Base-by-base conservation (phyloP, 1,284 basidiomycete species). In the Moesziomyces antarcticus region DNA sequence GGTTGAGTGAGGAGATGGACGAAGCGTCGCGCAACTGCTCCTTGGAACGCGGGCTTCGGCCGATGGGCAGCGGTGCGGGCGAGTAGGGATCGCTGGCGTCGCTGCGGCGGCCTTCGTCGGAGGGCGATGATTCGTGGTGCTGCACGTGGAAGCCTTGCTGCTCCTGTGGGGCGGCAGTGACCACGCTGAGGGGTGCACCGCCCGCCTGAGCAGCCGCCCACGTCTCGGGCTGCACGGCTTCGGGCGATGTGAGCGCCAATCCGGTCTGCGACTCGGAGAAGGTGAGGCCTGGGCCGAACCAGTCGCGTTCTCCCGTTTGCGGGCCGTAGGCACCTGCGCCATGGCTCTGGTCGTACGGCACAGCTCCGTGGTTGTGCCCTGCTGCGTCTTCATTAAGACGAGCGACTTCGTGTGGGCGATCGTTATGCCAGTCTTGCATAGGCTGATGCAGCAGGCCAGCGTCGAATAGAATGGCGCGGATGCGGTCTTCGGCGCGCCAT, bases 401-500 rank as follows among this genome's bases (percentile, higher is more conserved):
- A 6, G 44, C 55, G 10, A 5, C 13, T 9, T 16, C 20, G 20
- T 50, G 24, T 14, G 42, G 47, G 8, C 20, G 33, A 10, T 52
- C 57, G 21, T 48, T 16, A n/a, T 51, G 56, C 56, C 56, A 66
- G 9, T 27, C 45, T 4, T 56, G 48, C 33, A 46, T 49, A 7
- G 55, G 46, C 46, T 58, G 56, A 37, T 67, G 56, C 49, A 61
- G 35, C 37, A 67, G 11, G 13, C 65, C 65, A 3, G 54, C 58
- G 35, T 67, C 65, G 22, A 67, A 73, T 10, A 75, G 43, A 16
- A 73, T 54, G 13, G 65, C 54, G 22, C 69, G 52, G 14, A 75
- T 75, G 18, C 73, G 55, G 47, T 73, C 69, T 50, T 73, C 69
- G 8, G 64, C 73, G 9, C 69, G 51, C 55, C 58, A 59, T 5